These are phyloP conservation scores for Tuber brumale DNA, from an alignment of 495 filamentous ascomycete species.

Conservation along the genomic window DNA sequence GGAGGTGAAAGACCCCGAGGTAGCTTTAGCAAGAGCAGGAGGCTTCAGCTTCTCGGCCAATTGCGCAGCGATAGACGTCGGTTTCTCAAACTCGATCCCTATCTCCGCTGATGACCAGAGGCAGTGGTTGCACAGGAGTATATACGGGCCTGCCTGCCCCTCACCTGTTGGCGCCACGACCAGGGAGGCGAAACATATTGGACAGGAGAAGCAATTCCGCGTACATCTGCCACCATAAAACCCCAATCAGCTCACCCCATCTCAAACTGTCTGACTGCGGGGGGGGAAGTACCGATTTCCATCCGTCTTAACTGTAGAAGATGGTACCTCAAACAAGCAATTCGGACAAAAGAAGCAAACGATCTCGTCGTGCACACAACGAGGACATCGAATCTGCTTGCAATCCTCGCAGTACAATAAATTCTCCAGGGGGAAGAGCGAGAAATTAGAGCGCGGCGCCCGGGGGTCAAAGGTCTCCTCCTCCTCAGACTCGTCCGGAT, in stretches of 20 bases:
- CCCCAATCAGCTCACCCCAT: slow-evolving; percentile 8
- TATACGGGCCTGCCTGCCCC: slow-evolving; percentile 58
- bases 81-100: slow-evolving; percentile 81
- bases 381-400: slow-evolving; percentile 85
- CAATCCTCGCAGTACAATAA: slow-evolving; percentile 95
- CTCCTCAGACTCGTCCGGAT: slow-evolving; percentile 54
- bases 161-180: slow-evolving; percentile 58
- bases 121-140: slow-evolving; percentile 81
- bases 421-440: slow-evolving; percentile 87
- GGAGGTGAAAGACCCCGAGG: slow-evolving; percentile 42
- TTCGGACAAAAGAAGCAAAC: slow-evolving; percentile 92
- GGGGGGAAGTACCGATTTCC: slow-evolving; percentile 67
- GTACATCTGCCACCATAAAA: slow-evolving; percentile 60
- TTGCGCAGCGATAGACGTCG: slow-evolving; percentile 75
- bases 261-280: background rate
- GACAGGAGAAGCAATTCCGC: slow-evolving; percentile 91
- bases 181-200: slow-evolving; percentile 75
- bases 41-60: slow-evolving; percentile 53
- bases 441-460: slow-evolving; percentile 74
- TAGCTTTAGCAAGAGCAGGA: slow-evolving; percentile 39
- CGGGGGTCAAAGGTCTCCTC: slow-evolving; percentile 80
- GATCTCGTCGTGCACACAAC: slow-evolving; percentile 87
- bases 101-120: slow-evolving; percentile 85
- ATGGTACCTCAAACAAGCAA: slow-evolving; percentile 91
- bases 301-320: slow-evolving; percentile 79